Base-by-base conservation (phyloP, 2,329 filamentous ascomycete genomes). In the Dactylonectria macrodidyma region DNA sequence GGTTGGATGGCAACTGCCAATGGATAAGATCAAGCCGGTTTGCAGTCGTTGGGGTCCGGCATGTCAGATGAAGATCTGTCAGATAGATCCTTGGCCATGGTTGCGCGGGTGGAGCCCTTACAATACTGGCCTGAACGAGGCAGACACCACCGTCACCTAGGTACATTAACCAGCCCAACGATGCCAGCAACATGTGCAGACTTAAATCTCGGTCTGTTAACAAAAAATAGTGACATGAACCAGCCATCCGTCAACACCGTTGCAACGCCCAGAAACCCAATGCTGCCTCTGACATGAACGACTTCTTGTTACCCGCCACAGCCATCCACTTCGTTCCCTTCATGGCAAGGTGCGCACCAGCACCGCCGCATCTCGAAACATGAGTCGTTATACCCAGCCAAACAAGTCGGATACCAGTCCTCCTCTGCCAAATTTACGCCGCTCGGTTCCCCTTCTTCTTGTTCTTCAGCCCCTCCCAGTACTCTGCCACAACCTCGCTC, bases 401-500 rank as follows among this genome's bases (percentile, higher is more conserved):
- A 22, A 14, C n/a, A 14, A 36, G 34, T 22, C 54, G 34, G 34
- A 52, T 34, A 52, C n/a, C 50, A 52, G 50, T 19, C 55, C 38
- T 9, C 14, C 24, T n/a, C 24, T 50, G 24, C 50, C 12, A 19
- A 34, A 24, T 44, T n/a, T 48, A 33, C 14, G 38, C 14, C 44
- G 60, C 51, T 41, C 36, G 46, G 19, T 44, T 9, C 33, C 55
- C 12, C 19, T 16, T 58, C 16, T 62, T 68, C 34, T 8, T 62
- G 56, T 60, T 73, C 60, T 60, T 65, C 30, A 54, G 26, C 14
- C n/a, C 52, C 59, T 62, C 55, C 72, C 69, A 79, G 54, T 82
- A 82, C 8, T 74, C 73, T 0, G 73, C 73, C 16, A 80, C 70
- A 2, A 78, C 54, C 7, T 69, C 67, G 2, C 73, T 71, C 6